Conservation (phyloP, 805 yeast genomes). For the Diddensiella transvaalensis region DNA sequence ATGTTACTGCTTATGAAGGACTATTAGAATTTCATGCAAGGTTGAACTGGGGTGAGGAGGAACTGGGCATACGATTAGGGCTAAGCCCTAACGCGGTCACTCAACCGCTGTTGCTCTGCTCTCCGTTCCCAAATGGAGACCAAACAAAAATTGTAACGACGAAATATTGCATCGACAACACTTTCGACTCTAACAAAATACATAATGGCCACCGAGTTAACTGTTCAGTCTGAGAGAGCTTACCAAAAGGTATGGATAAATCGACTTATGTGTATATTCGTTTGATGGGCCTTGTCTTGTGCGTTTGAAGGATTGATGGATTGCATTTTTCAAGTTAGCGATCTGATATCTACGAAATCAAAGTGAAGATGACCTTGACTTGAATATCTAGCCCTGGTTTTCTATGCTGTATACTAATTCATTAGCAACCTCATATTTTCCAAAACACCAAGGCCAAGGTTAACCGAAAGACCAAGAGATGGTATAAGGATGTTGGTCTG, state of each 20-base stretch:
- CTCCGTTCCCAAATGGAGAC: not conserved
- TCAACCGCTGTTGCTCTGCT: not conserved
- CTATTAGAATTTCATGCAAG: too few species aligned
- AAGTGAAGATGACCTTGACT: too few species aligned
- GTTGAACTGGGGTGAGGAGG: too few species aligned
- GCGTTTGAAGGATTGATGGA: not conserved
- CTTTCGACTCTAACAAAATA: not conserved
- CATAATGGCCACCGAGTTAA: slow-evolving; percentile 96
- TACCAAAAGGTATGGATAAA: slow-evolving; percentile 91
- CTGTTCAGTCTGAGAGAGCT: slow-evolving; percentile 99
- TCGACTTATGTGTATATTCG: not conserved
- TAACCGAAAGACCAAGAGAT: slow-evolving; percentile 98
- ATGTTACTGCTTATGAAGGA: too few species aligned
- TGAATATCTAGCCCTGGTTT: too few species aligned
- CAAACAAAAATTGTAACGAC: not conserved
- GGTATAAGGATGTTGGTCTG: slow-evolving; percentile 99
- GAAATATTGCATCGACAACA: not conserved
- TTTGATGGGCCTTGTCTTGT: not conserved
- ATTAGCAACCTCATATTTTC: slow-evolving; percentile 99
- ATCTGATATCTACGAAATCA: too few species aligned
- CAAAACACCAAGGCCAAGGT: slow-evolving; percentile 99
- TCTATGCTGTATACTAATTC: too few species aligned
- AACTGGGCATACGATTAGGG: too few species aligned
- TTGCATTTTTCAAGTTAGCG: too few species aligned
- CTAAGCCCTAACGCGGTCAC: slow-evolving; percentile 2